Conservation (phyloP, 331 rosid species). For the Arachis monticola region DNA sequence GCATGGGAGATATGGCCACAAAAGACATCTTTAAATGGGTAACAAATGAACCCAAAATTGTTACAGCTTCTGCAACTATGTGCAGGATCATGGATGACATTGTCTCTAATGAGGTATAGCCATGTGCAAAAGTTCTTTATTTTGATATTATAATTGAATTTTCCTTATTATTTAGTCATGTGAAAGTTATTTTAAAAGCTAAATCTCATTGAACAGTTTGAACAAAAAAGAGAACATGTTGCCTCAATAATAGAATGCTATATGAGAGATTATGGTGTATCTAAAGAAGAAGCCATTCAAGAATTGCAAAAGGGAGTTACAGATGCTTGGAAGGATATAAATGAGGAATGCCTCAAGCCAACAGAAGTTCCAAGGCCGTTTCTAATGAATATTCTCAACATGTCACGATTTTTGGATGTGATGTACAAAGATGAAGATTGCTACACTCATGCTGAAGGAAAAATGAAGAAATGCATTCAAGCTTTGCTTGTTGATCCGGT, state of each 20-base stretch:
- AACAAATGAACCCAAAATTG: conserved; percentile 27
- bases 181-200: too few relatives aligned
- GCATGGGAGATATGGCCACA: conserved; percentile 42
- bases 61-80: not conserved
- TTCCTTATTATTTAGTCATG: too few relatives aligned
- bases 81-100: conserved; percentile 42
- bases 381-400: not conserved
- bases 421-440: conserved; percentile 25
- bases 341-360: conserved; percentile 14
- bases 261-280: conserved; percentile 42
- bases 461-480: not conserved
- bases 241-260: conserved; percentile 45
- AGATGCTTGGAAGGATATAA: conserved; percentile 37
- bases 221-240: conserved; percentile 47
- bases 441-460: conserved; percentile 22
- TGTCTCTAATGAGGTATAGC: conserved; percentile 34
- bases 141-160: too few relatives aligned
- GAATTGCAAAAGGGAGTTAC: not conserved
- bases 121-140: too few relatives aligned
- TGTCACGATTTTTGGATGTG: conserved; percentile 24
- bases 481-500: not conserved
- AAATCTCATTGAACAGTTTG: conserved; percentile 34
- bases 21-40: conserved; percentile 41
- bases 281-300: conserved; percentile 26
- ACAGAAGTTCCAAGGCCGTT: conserved; percentile 7